A percentile compares a stretch with the other conserved stretches of the same genome.
phyloP scores from a whole-genome alignment of 139 green algal genomes.

The Chlamydomonas eustigma region DNA sequence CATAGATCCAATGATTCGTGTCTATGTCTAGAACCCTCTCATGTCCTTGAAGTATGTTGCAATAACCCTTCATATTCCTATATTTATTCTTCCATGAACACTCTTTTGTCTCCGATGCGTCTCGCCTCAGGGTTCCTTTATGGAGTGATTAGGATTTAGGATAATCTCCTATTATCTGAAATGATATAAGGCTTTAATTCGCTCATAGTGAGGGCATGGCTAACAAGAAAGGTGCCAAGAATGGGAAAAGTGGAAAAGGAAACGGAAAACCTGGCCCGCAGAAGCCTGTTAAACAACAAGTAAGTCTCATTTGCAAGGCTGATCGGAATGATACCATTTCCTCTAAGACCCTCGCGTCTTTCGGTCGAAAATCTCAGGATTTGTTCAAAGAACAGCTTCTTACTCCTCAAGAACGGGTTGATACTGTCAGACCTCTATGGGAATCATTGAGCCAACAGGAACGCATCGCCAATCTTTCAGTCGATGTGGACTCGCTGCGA shows the following conservation, averaged over 20 bases:
- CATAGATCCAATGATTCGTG: too few relatives aligned
- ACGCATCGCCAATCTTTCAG: conserved; percentile 53
- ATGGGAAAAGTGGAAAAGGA: background rate
- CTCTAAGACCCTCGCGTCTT: background rate
- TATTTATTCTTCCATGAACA: too few relatives aligned
- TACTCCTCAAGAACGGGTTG: conserved; percentile 62
- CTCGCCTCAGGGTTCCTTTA: too few relatives aligned
- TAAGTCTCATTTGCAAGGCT: too few relatives aligned
- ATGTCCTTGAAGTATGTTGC: too few relatives aligned
- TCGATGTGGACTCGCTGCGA: conserved; percentile 52
- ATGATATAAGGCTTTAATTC: too few relatives aligned
- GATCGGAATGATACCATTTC: too few relatives aligned
- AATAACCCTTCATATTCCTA: too few relatives aligned
- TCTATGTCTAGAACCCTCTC: too few relatives aligned
- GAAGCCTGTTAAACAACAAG: conserved; percentile 3
- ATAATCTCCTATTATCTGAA: too few relatives aligned
- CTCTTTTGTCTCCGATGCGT: too few relatives aligned
- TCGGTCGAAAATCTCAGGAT: background rate
- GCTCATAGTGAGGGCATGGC: background rate
- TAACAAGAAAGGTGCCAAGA: conserved; percentile 11
- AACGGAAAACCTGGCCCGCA: background rate
- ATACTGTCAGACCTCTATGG: conserved; percentile 65
- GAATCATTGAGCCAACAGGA: conserved; percentile 57
- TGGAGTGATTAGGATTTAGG: too few relatives aligned
- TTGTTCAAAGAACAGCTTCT: conserved; percentile 13